Conservation (phyloP, 805 yeast species). For the Huiozyma naganishii region DNA sequence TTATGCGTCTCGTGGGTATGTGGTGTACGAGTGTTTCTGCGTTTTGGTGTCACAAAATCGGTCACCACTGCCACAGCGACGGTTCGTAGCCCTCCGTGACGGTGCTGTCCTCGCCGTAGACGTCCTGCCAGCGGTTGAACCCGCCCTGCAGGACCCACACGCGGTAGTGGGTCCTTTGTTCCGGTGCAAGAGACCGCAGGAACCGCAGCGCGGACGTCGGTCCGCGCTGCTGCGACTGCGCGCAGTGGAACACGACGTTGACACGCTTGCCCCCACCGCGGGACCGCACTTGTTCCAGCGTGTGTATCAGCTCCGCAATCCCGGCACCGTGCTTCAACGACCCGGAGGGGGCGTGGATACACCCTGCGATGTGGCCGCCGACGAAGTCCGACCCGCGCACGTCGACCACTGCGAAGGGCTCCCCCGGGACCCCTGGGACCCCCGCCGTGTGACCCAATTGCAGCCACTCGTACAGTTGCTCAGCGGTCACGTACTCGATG, state of each 20-base stretch:
- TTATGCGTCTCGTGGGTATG: background rate
- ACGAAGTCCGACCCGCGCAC: conserved; percentile 76
- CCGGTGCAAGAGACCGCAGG: conserved; percentile 24
- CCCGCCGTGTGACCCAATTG: conserved; percentile 11
- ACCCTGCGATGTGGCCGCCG: conserved; percentile 40
- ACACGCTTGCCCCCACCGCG: conserved; percentile 14
- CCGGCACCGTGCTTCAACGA: conserved; percentile 42
- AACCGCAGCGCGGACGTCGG: conserved; percentile 72
- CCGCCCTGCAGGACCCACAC: conserved; percentile 79
- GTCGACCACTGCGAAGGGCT: conserved; percentile 45
- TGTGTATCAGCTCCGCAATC: conserved; percentile 37
- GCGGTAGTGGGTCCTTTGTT: conserved; percentile 28
- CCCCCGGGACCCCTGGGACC: conserved; percentile 9
- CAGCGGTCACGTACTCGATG: conserved; percentile 19
- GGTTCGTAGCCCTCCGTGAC: conserved; percentile 55
- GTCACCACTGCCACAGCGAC: conserved; percentile 31
- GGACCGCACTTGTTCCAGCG: conserved; percentile 2
- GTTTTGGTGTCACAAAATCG: background rate
- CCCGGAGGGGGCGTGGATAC: conserved; percentile 22
- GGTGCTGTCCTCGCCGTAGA: conserved; percentile 52
- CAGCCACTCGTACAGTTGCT: conserved; percentile 19
- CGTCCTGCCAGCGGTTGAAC: conserved; percentile 70
- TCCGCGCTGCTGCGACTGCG: conserved; percentile 83
- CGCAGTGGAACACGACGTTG: conserved; percentile 71
- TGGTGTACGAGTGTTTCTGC: background rate